Percentiles rank a stretch among this genome's conserved stretches.
These are phyloP conservation scores for Penicillium salamii DNA, from an alignment of 495 filamentous ascomycete genomes.

Conservation along the genomic window DNA sequence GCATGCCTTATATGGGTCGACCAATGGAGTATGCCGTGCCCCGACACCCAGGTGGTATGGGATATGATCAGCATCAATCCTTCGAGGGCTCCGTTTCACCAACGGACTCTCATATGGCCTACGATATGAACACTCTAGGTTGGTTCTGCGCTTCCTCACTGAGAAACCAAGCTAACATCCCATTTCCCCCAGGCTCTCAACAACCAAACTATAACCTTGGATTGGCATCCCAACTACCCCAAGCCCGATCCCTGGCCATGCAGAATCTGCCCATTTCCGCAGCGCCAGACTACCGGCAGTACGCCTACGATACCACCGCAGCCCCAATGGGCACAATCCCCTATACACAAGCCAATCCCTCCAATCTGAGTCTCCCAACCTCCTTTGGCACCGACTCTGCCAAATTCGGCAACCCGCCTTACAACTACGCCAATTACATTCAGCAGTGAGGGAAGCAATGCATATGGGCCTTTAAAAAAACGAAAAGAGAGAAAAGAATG, in stretches of 20 bases:
- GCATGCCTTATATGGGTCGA: conserved; percentile 33
- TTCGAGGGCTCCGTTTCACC: conserved; percentile 43
- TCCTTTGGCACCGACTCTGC: conserved; percentile 31
- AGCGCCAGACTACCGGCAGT: conserved; percentile 34
- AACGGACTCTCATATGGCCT: conserved; percentile 25
- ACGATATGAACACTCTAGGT: conserved; percentile 30
- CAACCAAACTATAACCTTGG: conserved; percentile 34
- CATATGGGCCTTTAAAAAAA: conserved; percentile 12
- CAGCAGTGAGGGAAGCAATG: conserved; percentile 12
- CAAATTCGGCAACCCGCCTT: conserved; percentile 32
- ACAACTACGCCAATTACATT: conserved; percentile 38
- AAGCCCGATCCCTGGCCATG: conserved; percentile 31
- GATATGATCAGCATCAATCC: conserved; percentile 33
- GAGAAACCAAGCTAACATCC: conserved; percentile 8
- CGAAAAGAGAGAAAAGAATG: too few relatives aligned
- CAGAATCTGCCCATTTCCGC: conserved; percentile 34
- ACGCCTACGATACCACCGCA: conserved; percentile 33
- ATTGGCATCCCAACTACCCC: conserved; percentile 31
- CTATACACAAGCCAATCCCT: conserved; percentile 35
- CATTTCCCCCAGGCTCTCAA: conserved; percentile 23
- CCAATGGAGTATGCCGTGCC: conserved; percentile 35
- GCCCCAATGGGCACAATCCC: conserved; percentile 29
- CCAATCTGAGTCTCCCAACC: conserved; percentile 38
- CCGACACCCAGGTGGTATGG: conserved; percentile 28
- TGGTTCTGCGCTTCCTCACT: conserved; percentile 1